Evolutionary conservation across 2,329 filamentous ascomycete species (phyloP).

Genomic region (Mariannaea sp.): DNA sequence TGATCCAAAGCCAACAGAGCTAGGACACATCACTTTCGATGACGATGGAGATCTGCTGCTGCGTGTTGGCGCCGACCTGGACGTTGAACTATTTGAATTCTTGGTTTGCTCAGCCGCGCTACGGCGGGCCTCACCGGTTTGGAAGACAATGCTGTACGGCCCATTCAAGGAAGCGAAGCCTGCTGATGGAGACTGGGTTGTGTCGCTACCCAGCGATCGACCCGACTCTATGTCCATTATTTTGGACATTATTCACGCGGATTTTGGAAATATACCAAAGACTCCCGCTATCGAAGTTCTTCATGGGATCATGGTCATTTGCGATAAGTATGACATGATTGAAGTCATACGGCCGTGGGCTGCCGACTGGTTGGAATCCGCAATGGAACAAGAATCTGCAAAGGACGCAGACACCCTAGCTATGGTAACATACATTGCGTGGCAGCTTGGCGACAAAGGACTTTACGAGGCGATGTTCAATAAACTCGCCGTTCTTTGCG

Average conservation of each 20-base stretch:
- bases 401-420: not conserved
- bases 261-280: not conserved
- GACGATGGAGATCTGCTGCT: conserved; percentile 6
- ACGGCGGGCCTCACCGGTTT: not conserved
- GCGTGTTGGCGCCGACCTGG: conserved; percentile 3
- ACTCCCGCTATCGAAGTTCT: not conserved
- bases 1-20: not conserved
- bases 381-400: not conserved
- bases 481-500: not conserved
- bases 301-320: not conserved
- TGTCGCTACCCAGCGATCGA: conserved; percentile 3
- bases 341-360: not conserved
- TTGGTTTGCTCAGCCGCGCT: conserved; percentile 6
- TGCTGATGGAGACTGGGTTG: conserved; percentile 4
- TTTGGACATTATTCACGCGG: conserved; percentile 10
- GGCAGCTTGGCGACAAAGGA: not conserved
- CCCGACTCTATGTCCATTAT: not conserved
- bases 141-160: conserved; percentile 11
- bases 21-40: not conserved
- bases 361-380: not conserved
- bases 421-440: not conserved
- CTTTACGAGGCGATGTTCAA: not conserved
- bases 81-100: conserved; percentile 5
- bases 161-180: conserved; percentile 8
- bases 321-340: conserved; percentile 6